These are phyloP conservation scores for Citrullus mucosospermus DNA, from an alignment of 306 rosid genomes.

Conservation along the genomic window DNA sequence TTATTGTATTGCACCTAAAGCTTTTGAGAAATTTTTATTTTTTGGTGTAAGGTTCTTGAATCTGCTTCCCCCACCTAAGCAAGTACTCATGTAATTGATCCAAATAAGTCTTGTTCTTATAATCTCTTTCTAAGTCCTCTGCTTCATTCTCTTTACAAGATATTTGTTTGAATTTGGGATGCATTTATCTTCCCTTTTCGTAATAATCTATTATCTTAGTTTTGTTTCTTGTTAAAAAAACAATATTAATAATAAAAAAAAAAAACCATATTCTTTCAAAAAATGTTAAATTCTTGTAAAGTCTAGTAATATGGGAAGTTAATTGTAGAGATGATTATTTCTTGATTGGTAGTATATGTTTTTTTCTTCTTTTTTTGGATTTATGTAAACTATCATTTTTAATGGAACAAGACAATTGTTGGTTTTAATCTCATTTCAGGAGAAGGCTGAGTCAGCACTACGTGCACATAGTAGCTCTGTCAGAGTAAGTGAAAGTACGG, in stretches of 20 bases:
- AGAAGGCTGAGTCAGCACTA: conserved; percentile 76
- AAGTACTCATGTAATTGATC: not conserved
- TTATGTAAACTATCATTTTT: not conserved
- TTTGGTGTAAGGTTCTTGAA: no score
- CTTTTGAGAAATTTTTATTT: no score
- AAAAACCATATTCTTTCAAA: no score
- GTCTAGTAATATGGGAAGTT: not conserved
- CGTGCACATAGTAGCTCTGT: conserved; percentile 98
- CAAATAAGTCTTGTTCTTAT: not conserved
- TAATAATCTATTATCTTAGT: no score
- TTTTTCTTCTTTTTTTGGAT: not conserved
- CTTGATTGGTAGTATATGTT: not conserved
- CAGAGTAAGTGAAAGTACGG: conserved; percentile 32
- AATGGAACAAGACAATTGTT: not conserved
- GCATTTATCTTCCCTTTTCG: no score
- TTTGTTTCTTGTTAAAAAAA: no score
- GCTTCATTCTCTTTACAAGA: no score
- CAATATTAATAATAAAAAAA: no score
- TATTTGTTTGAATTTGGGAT: no score
- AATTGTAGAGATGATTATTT: not conserved
- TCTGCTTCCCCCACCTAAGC: not conserved
- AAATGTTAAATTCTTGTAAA: not conserved
- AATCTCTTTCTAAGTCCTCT: no score
- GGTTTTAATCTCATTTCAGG: conserved; percentile 35
- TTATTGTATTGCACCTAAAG: not conserved